Base-by-base conservation (phyloP, 1,139 yeast species). In the Hanseniaspora uvarum region DNA sequence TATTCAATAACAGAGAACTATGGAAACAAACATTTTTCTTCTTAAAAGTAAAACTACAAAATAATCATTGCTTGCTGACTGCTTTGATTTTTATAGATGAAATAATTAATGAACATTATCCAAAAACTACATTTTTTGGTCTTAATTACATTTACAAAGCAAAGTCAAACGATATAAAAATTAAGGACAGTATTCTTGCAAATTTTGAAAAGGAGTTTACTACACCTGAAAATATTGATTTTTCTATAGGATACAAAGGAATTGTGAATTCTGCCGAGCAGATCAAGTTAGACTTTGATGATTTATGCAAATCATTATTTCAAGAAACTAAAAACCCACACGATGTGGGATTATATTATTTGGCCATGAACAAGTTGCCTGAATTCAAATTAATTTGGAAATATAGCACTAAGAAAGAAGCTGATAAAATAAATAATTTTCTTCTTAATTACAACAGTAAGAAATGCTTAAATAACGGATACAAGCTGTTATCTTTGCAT, bases 401-500 rank as follows among this genome's bases (percentile, higher is more conserved):
- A 21, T 50, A 31, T 11, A 43, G 48, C 12, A 8, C 14, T 5
- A 21, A 41, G 34, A 50, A 50, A 23, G 53, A 50, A 37, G 36
- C 53, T 10, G 23, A 14, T 4, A 50, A 50, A 28, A 30, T 50
- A 4, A 23, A 44, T 8, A 43, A 26, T 14, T 50, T 50, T 21
- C 21, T 50, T 14, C 8, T 12, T 8, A 19, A 34, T 28, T 43
- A 50, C 24, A 28, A 41, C 18, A 19, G 21, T 6, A 41, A 43
- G 28, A 43, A n/a, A 14, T 50, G 53, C 30, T 21, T 50, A 10
- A 50, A 50, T 30, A 50, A 50, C 34, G 53, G 53, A 26, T 50
- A 50, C n/a, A 50, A 50, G 21, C 38, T 50, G 12, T 30, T 50
- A 4, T 50, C 53, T 2, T 39, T 50, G 31, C 53, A 50, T 21